Evolutionary conservation across 148 eudicot species (phyloP).

Genomic region (Mesembryanthemum crystallinum): DNA sequence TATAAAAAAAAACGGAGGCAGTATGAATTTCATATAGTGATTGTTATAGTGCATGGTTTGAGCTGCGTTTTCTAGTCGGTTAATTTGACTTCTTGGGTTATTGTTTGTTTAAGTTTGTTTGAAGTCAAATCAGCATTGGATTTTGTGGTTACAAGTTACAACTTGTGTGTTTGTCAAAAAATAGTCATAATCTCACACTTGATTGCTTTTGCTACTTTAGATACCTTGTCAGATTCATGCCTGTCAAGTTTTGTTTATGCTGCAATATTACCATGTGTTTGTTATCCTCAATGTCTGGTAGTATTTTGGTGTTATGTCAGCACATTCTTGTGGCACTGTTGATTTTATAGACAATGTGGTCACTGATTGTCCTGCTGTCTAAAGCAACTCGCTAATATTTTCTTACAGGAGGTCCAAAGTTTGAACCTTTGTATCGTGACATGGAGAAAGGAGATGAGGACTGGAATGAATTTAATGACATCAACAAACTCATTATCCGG

Average conservation of each 20-base stretch:
- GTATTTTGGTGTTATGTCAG: not conserved
- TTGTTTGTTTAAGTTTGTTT: too few species aligned
- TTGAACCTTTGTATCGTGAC: slow-evolving; percentile 98
- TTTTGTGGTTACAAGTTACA: too few species aligned
- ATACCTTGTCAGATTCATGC: not conserved
- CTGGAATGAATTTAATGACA: slow-evolving; percentile 99
- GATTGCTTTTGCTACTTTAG: not conserved
- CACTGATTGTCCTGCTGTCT: not conserved
- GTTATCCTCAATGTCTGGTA: not conserved
- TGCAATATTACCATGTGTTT: too few species aligned
- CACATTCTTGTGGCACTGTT: not conserved
- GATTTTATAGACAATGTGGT: not conserved
- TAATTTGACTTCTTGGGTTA: too few species aligned
- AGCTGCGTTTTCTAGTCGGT: not conserved
- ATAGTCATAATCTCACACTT: too few species aligned
- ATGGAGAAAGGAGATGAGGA: slow-evolving; percentile 99
- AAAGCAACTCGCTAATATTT: slow-evolving; percentile 5
- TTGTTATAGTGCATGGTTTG: not conserved
- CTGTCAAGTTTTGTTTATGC: not conserved
- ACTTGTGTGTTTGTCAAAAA: too few species aligned
- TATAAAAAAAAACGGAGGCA: too few species aligned
- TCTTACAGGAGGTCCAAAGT: slow-evolving; percentile 92
- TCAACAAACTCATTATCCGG: slow-evolving; percentile 91
- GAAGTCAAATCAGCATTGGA: too few species aligned
- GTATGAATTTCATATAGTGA: too few species aligned